Evolutionary conservation across 106 monocot species (phyloP), one percentile per base, ranked within the genome.

Genomic region (Dendrobium nobile): DNA sequence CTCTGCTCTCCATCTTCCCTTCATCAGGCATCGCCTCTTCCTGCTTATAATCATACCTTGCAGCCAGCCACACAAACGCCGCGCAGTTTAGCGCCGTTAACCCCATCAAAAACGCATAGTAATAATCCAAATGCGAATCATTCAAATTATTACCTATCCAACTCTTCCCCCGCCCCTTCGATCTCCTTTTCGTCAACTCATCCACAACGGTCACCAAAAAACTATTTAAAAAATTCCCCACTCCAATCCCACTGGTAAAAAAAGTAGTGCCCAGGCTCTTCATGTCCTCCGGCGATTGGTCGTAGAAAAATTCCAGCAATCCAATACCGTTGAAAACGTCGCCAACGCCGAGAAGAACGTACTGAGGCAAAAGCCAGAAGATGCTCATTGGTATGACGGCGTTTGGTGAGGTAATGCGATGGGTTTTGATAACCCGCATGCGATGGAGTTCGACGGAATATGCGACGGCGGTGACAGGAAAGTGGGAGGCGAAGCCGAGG

Each of bases 251-350:
- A 42, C 87, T 90, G 3, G 90, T 89, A 72, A 90, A 90, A 81
- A 92, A 95, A 9, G 95, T 86, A 20, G 87, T 92, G 9, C 90
- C 95, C 9, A 92, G 55, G 84, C 95, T 92, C 79, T 83, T 84
- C 95, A 92, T 90, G 65, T 79, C 86, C 59, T 95, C 90, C 9
- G 90, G 95, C 10, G 92, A 90, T 79, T 95, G 95, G 58, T 95
- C 95, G 58, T 95, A 95, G 90, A 95, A 95, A 82, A 95, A 92
- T 56, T 95, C 90, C 33, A 92, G 80, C 42, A 90, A 10, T 0
- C 90, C 95, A 1, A 95, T 80, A 11, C 90, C 72, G 31, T 15
- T 81, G 82, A 92, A 92, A 55, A 88, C 92, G 75, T 95, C 95
- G 42, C 87, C 87, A 9, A 95, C 5, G 19, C 95, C 95, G 19